Evolutionary conservation across 768 basidiomycete species (phyloP), one percentile per base, ranked within the genome.

Genomic region (Boletus bicolor): DNA sequence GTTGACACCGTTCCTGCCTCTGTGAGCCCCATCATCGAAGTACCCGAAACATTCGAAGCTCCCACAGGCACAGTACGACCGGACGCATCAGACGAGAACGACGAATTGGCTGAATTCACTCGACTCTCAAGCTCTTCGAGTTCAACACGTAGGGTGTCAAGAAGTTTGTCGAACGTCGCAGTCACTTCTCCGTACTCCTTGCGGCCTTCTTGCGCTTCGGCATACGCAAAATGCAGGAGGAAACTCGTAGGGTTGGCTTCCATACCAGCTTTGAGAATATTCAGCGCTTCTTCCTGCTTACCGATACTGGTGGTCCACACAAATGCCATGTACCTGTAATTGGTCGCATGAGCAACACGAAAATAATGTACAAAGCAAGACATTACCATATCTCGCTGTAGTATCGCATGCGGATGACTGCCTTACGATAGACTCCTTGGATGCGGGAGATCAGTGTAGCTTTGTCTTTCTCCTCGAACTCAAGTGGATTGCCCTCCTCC

Each of bases 401-500:
- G 73, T 91, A 98, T 42, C 96, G 79, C 91, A 98, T 91, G 55
- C 91, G 83, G 47, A 91, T 86, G 47, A 97, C 76, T 10, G 93
- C 94, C 72, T 96, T 93, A 60, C 87, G 81, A 68, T 97, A 93
- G 19, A 91, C 90, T 44, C 86, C 84, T 64, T 86, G 84, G 11
- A 98, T 78, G 26, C 97, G 80, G 6, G 77, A 79, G 46, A 86
- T 77, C 38, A 97, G 72, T 8, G 80, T 79, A 1, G 77, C 72
- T 57, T 81, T 79, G 62, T 96, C 93, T 65, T 84, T 87, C 49
- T 91, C 89, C 59, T 95, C 93, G 39, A 98, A 83, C 71, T 93
- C 92, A 50, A 98, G 80, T 1, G 94, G 96, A 67, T 99, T 98
- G 61, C 80, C 81, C 70, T 96, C 92, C 72, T 99, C 96, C 90